A percentile compares a stretch with the other conserved stretches of the same genome.
phyloP scores from a whole-genome alignment of 768 basidiomycete species.

The Auriscalpium microsporum region DNA sequence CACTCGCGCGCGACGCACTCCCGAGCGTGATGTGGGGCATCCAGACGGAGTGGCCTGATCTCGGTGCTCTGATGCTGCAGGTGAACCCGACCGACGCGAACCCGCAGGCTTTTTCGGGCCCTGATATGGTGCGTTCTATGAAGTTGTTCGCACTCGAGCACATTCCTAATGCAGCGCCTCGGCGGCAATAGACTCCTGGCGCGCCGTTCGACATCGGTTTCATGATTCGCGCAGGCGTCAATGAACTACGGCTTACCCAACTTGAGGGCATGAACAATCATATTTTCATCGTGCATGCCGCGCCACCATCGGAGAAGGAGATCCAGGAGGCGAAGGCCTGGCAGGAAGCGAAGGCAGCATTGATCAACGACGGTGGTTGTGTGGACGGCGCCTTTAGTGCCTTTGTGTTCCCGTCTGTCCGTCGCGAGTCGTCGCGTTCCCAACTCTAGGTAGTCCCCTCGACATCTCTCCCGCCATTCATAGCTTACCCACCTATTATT shows the following conservation, averaged over 20 bases:
- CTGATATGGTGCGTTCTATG: conserved; percentile 6
- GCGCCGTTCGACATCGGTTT: conserved; percentile 6
- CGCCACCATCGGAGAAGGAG: conserved; percentile 1
- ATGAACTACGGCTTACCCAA: conserved; percentile 8
- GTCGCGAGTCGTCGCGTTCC: too few relatives aligned
- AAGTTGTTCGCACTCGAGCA: too few relatives aligned
- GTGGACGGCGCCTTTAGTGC: conserved; percentile 4
- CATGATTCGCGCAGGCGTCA: conserved; percentile 7
- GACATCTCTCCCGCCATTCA: too few relatives aligned
- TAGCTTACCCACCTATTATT: too few relatives aligned
- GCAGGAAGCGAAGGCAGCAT: conserved; percentile 3
- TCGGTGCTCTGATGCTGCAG: conserved; percentile 5
- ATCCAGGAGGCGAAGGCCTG: not conserved
- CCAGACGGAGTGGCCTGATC: conserved; percentile 9
- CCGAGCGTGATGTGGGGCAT: conserved; percentile 3
- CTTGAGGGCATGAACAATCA: conserved; percentile 5
- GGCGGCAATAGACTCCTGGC: not conserved
- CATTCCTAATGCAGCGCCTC: too few relatives aligned
- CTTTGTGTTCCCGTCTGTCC: too few relatives aligned
- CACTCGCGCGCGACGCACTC: conserved; percentile 6
- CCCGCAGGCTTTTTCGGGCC: conserved; percentile 5
- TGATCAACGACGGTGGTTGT: not conserved
- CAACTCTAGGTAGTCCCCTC: too few relatives aligned
- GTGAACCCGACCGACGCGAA: conserved; percentile 4
- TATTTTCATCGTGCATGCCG: conserved; percentile 8